Evolutionary conservation across 148 eudicot species (phyloP), one percentile per base, ranked within the genome.

Genomic region (Vaccinium myrtillus): DNA sequence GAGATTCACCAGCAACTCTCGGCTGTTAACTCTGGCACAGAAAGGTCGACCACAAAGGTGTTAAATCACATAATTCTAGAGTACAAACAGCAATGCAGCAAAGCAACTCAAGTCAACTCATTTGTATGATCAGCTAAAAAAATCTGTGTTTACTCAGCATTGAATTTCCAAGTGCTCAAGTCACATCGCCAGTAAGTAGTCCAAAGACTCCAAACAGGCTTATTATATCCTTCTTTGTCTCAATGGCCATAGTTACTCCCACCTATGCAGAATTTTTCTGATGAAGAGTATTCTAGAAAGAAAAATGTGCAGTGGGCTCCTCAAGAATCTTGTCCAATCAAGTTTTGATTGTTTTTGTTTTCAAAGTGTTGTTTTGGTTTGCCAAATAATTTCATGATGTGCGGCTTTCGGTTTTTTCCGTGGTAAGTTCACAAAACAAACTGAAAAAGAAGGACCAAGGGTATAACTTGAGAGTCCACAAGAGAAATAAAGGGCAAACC

Each of bases 311-410:
- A 11, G 18, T 77, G 63, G 69, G 32, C 11, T 56, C 69, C 49
- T 56, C 69, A 55, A 56, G 21, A 49, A 79, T 63, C 69, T 79
- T 79, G 81, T 56, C 81, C 69, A 55, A 79, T 56, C 48, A 55
- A 79, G 48, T 30, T 51, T 14, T 30, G 81, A 79, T 8, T 19
- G 10, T 56, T 36, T 30, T 79, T 56, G 67, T 51, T 30, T 48
- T 1, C 4, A 1, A 16, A 79, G 25, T 8, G 51, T 46, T 23
- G 32, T 56, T n/a, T 79, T 56, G 19, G 69, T 56, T 7, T 46
- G 11, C 81, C n/a, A 46, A 32, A 1, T 23, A 79, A 55, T 27
- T 19, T 55, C 23, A 30, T 1, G 15, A 32, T 7, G 56, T 55
- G 67, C 56, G 49, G 21, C 39, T n/a, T 77, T 46, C 4, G 4